Evolutionary conservation across 2,329 filamentous ascomycete species (phyloP).

Genomic region (Neonectria faginata): DNA sequence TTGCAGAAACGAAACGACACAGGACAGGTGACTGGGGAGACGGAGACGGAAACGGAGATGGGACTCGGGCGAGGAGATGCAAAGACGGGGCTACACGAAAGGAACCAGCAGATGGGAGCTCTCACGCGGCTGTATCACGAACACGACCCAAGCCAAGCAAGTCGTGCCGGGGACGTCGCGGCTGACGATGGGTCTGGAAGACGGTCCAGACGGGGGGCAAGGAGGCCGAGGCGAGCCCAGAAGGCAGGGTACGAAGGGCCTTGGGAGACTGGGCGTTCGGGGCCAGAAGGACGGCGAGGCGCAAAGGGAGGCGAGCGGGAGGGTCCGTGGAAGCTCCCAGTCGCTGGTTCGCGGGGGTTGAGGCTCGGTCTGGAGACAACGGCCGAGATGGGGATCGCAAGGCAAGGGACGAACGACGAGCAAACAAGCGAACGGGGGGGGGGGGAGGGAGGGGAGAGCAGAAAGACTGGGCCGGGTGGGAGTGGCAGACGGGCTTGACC

Average conservation of each 20-base stretch:
- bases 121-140: constrained; percentile 44
- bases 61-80: constrained; percentile 14
- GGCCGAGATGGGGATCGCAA: constrained; percentile 40
- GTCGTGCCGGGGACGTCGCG: constrained; percentile 43
- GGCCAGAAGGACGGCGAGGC: constrained; percentile 8
- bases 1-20: constrained; percentile 3
- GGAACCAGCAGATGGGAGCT: constrained; percentile 27
- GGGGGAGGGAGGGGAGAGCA: background rate
- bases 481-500: constrained; percentile 33
- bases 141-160: constrained; percentile 38
- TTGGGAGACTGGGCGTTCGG: background rate
- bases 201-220: constrained; percentile 27
- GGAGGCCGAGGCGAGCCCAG: constrained; percentile 22
- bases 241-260: constrained; percentile 21
- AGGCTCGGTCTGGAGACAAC: constrained; percentile 46
- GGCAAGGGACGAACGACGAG: constrained; percentile 36
- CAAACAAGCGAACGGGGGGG: constrained; percentile 38
- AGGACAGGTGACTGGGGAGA: constrained; percentile 9
- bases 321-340: constrained; percentile 32
- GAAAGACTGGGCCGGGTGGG: constrained; percentile 29
- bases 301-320: constrained; percentile 33
- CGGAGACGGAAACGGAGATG: constrained; percentile 5
- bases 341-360: constrained; percentile 41
- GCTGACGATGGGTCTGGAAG: constrained; percentile 42
- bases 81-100: constrained; percentile 30